Conservation (phyloP, 1,139 yeast species). For the Saccharomycopsis phalli region DNA sequence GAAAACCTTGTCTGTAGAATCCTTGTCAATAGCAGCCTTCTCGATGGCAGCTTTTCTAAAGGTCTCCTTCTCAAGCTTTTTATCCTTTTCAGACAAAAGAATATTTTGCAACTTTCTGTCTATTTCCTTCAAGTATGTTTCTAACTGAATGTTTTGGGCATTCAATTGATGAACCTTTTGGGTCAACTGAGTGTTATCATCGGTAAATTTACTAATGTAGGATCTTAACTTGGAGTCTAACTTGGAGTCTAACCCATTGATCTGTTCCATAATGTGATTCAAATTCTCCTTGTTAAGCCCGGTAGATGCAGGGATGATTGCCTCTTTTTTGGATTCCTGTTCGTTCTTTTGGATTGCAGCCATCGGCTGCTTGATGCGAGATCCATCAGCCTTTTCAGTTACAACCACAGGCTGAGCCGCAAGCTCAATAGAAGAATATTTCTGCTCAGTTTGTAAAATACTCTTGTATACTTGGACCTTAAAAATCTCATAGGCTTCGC, state of each 20-base stretch:
- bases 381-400: constrained; percentile 13
- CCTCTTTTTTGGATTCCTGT: background rate
- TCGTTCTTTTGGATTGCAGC: background rate
- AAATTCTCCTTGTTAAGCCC: constrained; percentile 3
- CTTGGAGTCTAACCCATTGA: constrained; percentile 13
- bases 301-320: background rate
- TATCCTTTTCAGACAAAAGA: constrained; percentile 14
- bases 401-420: constrained; percentile 19
- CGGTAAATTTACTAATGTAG: constrained; percentile 10
- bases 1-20: constrained; percentile 15
- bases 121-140: constrained; percentile 18
- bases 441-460: constrained; percentile 13
- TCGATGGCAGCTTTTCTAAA: constrained; percentile 9
- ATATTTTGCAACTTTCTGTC: constrained; percentile 18
- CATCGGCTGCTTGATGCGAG: background rate
- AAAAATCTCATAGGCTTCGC: constrained; percentile 18
- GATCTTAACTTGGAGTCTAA: constrained; percentile 12
- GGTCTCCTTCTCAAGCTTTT: constrained; percentile 13
- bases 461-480: constrained; percentile 15
- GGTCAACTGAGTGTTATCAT: constrained; percentile 12
- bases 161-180: constrained; percentile 11
- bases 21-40: constrained; percentile 6
- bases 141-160: constrained; percentile 16
- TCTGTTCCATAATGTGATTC: constrained; percentile 10
- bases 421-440: constrained; percentile 16